These are phyloP conservation scores for Phytophthora multivora DNA, from an alignment of 352 stramenopile species.

Conservation along the genomic window DNA sequence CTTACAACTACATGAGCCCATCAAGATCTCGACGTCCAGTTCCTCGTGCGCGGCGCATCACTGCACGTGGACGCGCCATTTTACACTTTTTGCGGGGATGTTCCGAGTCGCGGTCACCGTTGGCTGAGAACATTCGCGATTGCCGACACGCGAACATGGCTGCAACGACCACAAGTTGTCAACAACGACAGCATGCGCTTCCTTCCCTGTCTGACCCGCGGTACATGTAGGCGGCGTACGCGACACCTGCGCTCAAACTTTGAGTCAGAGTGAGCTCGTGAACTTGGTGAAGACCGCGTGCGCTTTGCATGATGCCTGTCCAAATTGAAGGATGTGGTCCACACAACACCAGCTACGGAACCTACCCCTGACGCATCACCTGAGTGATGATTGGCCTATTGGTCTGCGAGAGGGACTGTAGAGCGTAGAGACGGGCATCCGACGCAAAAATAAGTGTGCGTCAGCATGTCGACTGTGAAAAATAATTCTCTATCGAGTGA, in stretches of 20 bases:
- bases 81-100: slow-evolving; percentile 3
- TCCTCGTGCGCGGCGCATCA: background rate
- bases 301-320: slow-evolving; percentile 18
- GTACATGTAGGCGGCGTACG: slow-evolving; percentile 22
- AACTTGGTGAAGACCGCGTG: slow-evolving; percentile 18
- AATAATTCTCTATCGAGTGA: background rate
- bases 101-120: background rate
- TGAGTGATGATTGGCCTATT: slow-evolving; percentile 10
- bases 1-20: background rate
- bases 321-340: background rate
- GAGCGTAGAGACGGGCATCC: background rate
- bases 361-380: slow-evolving; percentile 2
- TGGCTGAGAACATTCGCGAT: slow-evolving; percentile 21
- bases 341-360: background rate
- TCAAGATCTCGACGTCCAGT: background rate
- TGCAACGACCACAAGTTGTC: background rate
- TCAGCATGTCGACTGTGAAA: background rate
- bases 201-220: slow-evolving; percentile 17
- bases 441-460: slow-evolving; percentile 14
- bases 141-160: slow-evolving; percentile 13
- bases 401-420: slow-evolving; percentile 15
- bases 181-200: slow-evolving; percentile 13
- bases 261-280: too few relatives aligned
- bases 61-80: slow-evolving; percentile 5
- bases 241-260: slow-evolving; percentile 17